Conservation (phyloP, 2,329 filamentous ascomycete species). For the Pseudomassariella vexata region DNA sequence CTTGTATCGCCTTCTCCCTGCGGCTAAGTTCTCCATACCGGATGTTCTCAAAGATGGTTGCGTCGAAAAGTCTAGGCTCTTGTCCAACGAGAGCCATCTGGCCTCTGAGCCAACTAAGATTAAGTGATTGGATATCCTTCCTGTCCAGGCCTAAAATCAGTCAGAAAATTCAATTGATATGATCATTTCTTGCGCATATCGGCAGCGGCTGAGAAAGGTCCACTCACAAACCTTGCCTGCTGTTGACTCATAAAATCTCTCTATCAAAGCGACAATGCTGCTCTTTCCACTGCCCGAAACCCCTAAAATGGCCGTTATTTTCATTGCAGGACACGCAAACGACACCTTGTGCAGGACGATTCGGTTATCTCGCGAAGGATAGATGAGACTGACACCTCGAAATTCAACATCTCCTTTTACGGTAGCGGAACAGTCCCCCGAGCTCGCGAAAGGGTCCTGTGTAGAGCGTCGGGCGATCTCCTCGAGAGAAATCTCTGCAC, state of each 20-base stretch:
- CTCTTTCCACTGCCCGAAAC: conserved; percentile 10
- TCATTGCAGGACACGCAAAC: conserved; percentile 36
- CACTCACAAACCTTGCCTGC: conserved; percentile 66
- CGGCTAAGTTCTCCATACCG: conserved; percentile 73
- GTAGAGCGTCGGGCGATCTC: conserved; percentile 31
- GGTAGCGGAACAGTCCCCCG: conserved; percentile 23
- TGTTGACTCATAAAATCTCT: conserved; percentile 80
- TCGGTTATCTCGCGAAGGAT: conserved; percentile 36
- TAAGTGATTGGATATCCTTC: conserved; percentile 69
- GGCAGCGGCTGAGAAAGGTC: no score
- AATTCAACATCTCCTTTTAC: conserved; percentile 29
- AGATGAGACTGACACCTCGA: conserved; percentile 34
- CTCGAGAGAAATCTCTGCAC: conserved; percentile 27
- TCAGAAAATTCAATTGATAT: no score
- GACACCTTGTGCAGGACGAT: conserved; percentile 35
- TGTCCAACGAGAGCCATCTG: conserved; percentile 87
- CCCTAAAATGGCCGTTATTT: conserved; percentile 34
- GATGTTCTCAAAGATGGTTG: conserved; percentile 82
- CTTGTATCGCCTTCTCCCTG: conserved; percentile 59
- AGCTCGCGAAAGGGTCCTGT: conserved; percentile 28
- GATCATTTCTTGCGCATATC: no score
- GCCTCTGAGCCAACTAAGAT: conserved; percentile 80
- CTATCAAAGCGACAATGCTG: conserved; percentile 30
- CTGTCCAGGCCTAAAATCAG: no score
- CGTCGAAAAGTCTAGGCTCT: conserved; percentile 81